These are phyloP conservation scores for Exidia glandulosa DNA, from an alignment of 768 basidiomycete genomes.

Conservation along the genomic window DNA sequence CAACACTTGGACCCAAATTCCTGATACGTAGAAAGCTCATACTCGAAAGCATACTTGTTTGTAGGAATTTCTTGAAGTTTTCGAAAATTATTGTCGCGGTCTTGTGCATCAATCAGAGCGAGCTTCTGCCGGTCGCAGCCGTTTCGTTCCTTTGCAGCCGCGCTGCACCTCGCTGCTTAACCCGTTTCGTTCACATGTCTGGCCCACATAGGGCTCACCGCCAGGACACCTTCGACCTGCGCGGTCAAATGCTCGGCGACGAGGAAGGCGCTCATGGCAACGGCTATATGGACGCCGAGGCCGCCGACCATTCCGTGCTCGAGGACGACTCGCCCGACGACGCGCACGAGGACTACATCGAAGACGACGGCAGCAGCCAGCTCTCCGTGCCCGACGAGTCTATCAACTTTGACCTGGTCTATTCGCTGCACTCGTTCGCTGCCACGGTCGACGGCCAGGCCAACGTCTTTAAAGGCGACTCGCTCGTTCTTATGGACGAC, in stretches of 20 bases:
- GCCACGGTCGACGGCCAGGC: slow-evolving; percentile 99
- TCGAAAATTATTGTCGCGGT: too few relatives aligned
- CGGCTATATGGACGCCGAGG: background rate
- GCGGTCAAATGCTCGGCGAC: slow-evolving; percentile 47
- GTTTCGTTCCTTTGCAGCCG: too few relatives aligned
- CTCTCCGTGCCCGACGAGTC: slow-evolving; percentile 84
- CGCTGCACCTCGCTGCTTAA: too few relatives aligned
- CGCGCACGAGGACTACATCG: slow-evolving; percentile 37
- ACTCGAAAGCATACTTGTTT: too few relatives aligned
- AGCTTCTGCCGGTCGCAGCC: too few relatives aligned
- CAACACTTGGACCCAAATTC: too few relatives aligned
- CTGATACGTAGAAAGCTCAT: too few relatives aligned
- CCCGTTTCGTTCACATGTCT: too few relatives aligned
- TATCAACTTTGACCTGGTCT: slow-evolving; percentile 88
- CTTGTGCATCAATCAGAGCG: too few relatives aligned
- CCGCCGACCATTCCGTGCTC: slow-evolving; percentile 56
- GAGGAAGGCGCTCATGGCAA: slow-evolving; percentile 38
- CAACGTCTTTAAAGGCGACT: slow-evolving; percentile 96
- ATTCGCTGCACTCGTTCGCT: slow-evolving; percentile 90
- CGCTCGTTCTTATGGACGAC: slow-evolving; percentile 92
- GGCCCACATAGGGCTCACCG: slow-evolving; percentile 26
- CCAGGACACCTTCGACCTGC: slow-evolving; percentile 63
- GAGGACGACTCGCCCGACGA: slow-evolving; percentile 62
- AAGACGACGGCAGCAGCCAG: slow-evolving; percentile 69
- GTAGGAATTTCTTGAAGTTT: too few relatives aligned